These are phyloP conservation scores for Crataegus laevigata DNA, from an alignment of 306 rosid species.

Conservation along the genomic window DNA sequence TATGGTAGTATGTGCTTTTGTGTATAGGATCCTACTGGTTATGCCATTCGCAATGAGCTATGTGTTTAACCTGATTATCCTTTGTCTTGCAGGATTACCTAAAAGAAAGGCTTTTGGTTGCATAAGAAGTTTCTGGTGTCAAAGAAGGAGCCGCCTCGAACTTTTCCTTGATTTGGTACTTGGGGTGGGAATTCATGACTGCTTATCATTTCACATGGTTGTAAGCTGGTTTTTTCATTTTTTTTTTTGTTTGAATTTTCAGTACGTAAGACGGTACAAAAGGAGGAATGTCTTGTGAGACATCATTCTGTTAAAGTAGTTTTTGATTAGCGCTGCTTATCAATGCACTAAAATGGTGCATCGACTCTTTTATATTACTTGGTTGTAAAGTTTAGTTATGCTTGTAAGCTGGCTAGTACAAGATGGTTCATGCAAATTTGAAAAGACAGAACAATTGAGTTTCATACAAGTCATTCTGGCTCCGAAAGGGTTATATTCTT, in stretches of 20 bases:
- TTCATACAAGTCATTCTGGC: neutral
- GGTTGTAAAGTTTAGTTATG: neutral
- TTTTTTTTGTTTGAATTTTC: neutral
- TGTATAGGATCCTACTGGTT: neutral
- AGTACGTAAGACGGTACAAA: neutral
- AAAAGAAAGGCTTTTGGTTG: neutral
- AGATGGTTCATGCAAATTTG: too few species aligned
- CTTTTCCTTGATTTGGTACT: neutral
- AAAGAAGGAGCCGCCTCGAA: neutral
- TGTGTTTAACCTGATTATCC: neutral
- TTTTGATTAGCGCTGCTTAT: neutral
- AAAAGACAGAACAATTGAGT: too few species aligned
- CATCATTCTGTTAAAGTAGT: neutral
- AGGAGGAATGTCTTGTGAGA: constrained; percentile 2
- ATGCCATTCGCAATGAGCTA: neutral
- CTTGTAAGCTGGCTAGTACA: neutral
- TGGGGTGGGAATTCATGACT: neutral
- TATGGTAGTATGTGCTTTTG: neutral
- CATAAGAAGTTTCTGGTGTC: neutral
- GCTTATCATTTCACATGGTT: neutral
- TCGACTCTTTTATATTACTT: neutral
- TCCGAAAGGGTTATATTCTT: neutral
- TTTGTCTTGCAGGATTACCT: constrained; percentile 6
- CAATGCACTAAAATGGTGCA: neutral
- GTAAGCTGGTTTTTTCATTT: neutral